These are phyloP conservation scores for Pythium brachiatum DNA, from an alignment of 352 stramenopile species.

Conservation along the genomic window DNA sequence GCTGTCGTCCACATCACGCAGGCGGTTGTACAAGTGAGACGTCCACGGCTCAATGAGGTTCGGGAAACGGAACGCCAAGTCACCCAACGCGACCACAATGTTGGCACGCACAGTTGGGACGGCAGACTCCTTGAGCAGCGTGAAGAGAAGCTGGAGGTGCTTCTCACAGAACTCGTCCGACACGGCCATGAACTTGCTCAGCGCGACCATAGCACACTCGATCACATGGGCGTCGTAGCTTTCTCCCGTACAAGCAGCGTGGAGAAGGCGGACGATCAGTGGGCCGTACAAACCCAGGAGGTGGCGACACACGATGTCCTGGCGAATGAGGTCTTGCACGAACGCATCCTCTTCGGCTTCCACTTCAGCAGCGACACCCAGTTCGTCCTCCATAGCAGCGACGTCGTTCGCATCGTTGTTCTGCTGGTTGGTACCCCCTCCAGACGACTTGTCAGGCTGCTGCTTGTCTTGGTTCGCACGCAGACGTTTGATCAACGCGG, in stretches of 20 bases:
- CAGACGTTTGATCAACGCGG: conserved; percentile 79
- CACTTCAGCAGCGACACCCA: conserved; percentile 89
- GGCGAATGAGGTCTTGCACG: conserved; percentile 89
- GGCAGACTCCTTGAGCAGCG: conserved; percentile 79
- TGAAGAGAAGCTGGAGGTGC: conserved; percentile 95
- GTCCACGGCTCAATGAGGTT: conserved; percentile 99
- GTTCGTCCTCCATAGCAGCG: conserved; percentile 90
- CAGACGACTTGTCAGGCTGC: conserved; percentile 32
- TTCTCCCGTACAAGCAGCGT: conserved; percentile 68
- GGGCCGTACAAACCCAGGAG: conserved; percentile 91
- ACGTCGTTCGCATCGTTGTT: conserved; percentile 50
- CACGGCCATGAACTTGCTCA: conserved; percentile 99
- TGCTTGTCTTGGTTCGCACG: conserved; percentile 80
- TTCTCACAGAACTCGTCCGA: conserved; percentile 95
- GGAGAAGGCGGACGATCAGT: conserved; percentile 87
- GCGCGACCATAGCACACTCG: conserved; percentile 90
- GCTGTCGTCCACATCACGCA: conserved; percentile 88
- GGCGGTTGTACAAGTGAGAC: conserved; percentile 92
- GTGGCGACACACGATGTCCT: conserved; percentile 92
- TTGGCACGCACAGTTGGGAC: conserved; percentile 89
- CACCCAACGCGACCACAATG: conserved; percentile 95
- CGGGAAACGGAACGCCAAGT: conserved; percentile 97
- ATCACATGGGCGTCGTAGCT: conserved; percentile 75
- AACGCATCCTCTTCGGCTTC: conserved; percentile 90
- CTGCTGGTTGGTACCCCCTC: conserved; percentile 25